Evolutionary conservation across 768 basidiomycete genomes (phyloP).

Genomic region (Boletus tomentosulus): DNA sequence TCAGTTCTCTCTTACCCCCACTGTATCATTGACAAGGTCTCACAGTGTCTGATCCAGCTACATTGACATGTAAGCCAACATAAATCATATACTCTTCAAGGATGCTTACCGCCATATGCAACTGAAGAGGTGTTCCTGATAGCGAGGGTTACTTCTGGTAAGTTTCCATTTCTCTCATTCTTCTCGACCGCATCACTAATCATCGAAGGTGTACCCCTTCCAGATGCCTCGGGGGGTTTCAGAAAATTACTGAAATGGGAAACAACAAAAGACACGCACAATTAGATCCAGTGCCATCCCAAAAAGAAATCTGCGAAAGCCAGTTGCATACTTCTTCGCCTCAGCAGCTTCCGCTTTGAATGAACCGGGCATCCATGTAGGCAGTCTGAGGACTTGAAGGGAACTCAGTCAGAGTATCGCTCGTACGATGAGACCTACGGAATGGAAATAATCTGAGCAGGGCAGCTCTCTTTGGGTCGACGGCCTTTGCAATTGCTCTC

Average conservation of each 20-base stretch:
- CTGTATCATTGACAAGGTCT: neutral
- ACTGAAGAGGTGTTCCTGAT: constrained; percentile 21
- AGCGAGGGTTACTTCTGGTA: constrained; percentile 18
- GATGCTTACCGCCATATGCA: constrained; percentile 21
- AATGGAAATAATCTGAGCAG: constrained; percentile 25
- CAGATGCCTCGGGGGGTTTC: constrained; percentile 13
- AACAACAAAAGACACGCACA: constrained; percentile 5
- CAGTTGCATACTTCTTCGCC: constrained; percentile 12
- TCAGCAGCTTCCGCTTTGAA: constrained; percentile 18
- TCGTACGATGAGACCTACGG: constrained; percentile 14
- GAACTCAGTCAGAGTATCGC: neutral
- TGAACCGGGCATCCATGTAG: constrained; percentile 25
- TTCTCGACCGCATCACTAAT: constrained; percentile 17
- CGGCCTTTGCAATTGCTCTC: constrained; percentile 14
- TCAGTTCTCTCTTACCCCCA: neutral
- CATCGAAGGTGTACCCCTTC: constrained; percentile 16
- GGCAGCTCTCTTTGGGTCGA: constrained; percentile 18
- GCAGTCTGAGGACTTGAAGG: constrained; percentile 20
- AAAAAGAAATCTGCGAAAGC: constrained; percentile 21
- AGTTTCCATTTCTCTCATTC: constrained; percentile 16
- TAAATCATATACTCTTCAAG: neutral
- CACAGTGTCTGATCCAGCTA: constrained; percentile 28
- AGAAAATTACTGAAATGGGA: neutral
- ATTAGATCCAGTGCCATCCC: constrained; percentile 21
- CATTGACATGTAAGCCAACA: constrained; percentile 1